Percentiles rank a stretch among this genome's conserved stretches.
These are phyloP conservation scores for Trebouxiophyceae sp. DNA, from an alignment of 163 green algal species.

Conservation along the genomic window DNA sequence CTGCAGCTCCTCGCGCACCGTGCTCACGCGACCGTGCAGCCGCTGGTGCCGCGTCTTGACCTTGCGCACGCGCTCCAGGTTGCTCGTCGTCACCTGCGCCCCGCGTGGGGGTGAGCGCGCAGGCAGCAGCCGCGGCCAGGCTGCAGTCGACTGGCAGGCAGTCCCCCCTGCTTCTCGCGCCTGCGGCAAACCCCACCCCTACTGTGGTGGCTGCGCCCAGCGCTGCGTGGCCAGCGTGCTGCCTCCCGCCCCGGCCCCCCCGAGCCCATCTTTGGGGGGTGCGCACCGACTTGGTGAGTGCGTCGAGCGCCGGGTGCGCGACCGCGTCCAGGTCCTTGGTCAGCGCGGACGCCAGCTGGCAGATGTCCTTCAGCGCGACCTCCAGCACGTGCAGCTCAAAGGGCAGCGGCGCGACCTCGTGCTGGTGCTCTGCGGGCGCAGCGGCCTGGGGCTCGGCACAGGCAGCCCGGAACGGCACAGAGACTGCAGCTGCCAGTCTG, in stretches of 20 bases:
- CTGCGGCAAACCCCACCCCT: too few species aligned
- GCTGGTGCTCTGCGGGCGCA: constrained; percentile 7
- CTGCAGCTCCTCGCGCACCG: constrained; percentile 62
- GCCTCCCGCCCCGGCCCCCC: too few species aligned
- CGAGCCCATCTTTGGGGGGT: not conserved
- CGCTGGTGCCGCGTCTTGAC: constrained; percentile 80
- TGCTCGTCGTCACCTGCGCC: constrained; percentile 62
- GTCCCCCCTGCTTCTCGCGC: too few species aligned
- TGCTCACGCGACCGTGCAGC: constrained; percentile 46
- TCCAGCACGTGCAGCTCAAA: constrained; percentile 81
- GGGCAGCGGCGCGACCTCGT: constrained; percentile 51
- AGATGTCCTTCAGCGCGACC: constrained; percentile 54
- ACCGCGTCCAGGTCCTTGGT: constrained; percentile 50
- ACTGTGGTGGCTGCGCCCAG: too few species aligned
- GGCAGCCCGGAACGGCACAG: too few species aligned
- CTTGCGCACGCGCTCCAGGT: constrained; percentile 78
- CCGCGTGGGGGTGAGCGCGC: too few species aligned
- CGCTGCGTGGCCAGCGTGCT: too few species aligned
- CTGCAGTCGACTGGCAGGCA: too few species aligned
- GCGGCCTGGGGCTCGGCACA: too few species aligned
- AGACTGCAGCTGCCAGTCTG: too few species aligned
- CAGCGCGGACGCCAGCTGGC: constrained; percentile 13
- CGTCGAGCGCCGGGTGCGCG: constrained; percentile 64
- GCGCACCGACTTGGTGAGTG: constrained; percentile 51
- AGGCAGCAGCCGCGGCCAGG: too few species aligned